phyloP scores from a whole-genome alignment of 208 protist genomes.

The Crithidia fasciculata region DNA sequence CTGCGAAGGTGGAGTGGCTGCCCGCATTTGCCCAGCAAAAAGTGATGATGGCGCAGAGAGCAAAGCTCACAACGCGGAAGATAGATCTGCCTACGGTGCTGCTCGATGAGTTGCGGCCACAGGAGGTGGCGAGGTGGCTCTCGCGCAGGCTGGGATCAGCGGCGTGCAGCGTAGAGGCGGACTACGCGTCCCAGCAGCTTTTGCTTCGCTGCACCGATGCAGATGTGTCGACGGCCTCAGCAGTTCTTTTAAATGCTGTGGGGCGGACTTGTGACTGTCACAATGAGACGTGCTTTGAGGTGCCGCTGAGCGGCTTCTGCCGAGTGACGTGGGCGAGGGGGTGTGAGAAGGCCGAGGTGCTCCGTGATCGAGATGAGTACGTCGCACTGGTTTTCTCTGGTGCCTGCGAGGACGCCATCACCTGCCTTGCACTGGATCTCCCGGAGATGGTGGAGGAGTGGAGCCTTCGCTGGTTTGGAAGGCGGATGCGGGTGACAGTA shows the following conservation, averaged over 20 bases:
- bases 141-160: not conserved
- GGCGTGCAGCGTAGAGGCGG: not conserved
- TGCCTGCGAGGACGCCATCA: not conserved
- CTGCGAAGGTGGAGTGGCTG: conserved; percentile 3
- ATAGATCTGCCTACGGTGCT: conserved; percentile 8
- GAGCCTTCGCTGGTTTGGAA: conserved; percentile 5
- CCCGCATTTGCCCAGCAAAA: not conserved
- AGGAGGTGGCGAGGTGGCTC: conserved; percentile 7
- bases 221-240: not conserved
- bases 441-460: conserved; percentile 10
- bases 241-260: not conserved
- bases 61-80: not conserved
- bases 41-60: not conserved
- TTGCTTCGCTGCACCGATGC: not conserved
- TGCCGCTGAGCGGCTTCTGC: conserved; percentile 11
- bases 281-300: conserved; percentile 11
- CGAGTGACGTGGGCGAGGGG: conserved; percentile 4
- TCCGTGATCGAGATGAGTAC: conserved; percentile 16
- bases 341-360: conserved; percentile 8
- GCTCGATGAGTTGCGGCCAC: conserved; percentile 1
- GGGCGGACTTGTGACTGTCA: not conserved
- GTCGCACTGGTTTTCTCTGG: conserved; percentile 17
- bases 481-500: conserved; percentile 4
- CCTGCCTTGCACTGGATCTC: conserved; percentile 11
- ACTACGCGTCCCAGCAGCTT: not conserved